Evolutionary conservation across 1,139 yeast species (phyloP).

Genomic region (Blastobotrys ciferrii): DNA sequence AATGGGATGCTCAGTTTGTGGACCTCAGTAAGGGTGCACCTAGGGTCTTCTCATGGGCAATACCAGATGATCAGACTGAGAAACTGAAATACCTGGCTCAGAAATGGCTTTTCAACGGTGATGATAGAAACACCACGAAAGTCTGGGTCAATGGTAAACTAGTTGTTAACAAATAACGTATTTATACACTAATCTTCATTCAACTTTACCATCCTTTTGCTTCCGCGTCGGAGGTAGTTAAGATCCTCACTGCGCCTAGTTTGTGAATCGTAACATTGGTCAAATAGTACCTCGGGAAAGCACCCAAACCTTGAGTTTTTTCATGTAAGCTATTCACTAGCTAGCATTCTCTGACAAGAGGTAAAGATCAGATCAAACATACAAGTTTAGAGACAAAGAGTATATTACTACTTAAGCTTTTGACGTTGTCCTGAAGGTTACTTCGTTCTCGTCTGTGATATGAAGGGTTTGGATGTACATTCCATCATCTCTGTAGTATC

Average conservation of each 20-base stretch:
- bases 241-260: too few relatives aligned
- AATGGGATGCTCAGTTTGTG: slow-evolving; percentile 80
- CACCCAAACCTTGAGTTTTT: too few relatives aligned
- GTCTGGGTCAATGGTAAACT: slow-evolving; percentile 83
- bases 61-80: slow-evolving; percentile 24
- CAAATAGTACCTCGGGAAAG: too few relatives aligned
- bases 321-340: too few relatives aligned
- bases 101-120: slow-evolving; percentile 95
- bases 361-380: too few relatives aligned
- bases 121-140: slow-evolving; percentile 75
- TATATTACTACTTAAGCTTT: too few relatives aligned
- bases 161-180: slow-evolving; percentile 46
- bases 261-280: too few relatives aligned
- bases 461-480: not conserved
- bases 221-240: too few relatives aligned
- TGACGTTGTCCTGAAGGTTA: not conserved
- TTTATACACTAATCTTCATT: too few relatives aligned
- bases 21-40: slow-evolving; percentile 44
- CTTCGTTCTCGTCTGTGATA: not conserved
- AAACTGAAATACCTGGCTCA: slow-evolving; percentile 50
- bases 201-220: too few relatives aligned
- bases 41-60: slow-evolving; percentile 49
- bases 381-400: too few relatives aligned
- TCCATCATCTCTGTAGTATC: not conserved
- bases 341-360: too few relatives aligned